Conservation (phyloP, 306 rosid genomes). For the Arachis hypogaea region DNA sequence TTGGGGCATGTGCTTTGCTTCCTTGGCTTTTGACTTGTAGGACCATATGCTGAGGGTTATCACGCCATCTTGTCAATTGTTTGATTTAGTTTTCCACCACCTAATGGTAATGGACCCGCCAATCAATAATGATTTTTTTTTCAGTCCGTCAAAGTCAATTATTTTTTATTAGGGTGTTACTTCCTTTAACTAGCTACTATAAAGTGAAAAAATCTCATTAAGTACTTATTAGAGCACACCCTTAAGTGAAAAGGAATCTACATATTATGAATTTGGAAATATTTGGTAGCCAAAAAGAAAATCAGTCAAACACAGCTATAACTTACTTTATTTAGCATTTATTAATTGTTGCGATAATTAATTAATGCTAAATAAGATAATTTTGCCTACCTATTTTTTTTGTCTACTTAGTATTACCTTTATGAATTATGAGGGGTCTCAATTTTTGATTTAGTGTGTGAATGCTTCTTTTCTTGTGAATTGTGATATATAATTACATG, state of each 20-base stretch:
- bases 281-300: no score
- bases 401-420: no score
- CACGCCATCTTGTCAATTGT: slow-evolving; percentile 35
- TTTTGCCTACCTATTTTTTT: no score
- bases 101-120: slow-evolving; percentile 42
- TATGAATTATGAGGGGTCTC: no score
- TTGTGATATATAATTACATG: no score
- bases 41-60: slow-evolving; percentile 31
- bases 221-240: neutral
- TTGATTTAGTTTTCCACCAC: slow-evolving; percentile 37
- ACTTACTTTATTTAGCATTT: no score
- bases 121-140: neutral
- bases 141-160: neutral
- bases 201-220: slow-evolving; percentile 9
- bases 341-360: no score
- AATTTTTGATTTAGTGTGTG: no score
- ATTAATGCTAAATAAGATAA: no score
- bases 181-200: neutral
- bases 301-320: no score
- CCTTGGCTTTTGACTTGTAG: slow-evolving; percentile 56
- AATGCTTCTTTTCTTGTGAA: no score
- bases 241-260: slow-evolving; percentile 14
- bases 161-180: neutral
- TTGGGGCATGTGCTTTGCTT: slow-evolving; percentile 59
- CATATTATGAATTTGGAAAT: no score